These are phyloP conservation scores for Adenanthera pavonina DNA, from an alignment of 306 rosid genomes.

Conservation along the genomic window DNA sequence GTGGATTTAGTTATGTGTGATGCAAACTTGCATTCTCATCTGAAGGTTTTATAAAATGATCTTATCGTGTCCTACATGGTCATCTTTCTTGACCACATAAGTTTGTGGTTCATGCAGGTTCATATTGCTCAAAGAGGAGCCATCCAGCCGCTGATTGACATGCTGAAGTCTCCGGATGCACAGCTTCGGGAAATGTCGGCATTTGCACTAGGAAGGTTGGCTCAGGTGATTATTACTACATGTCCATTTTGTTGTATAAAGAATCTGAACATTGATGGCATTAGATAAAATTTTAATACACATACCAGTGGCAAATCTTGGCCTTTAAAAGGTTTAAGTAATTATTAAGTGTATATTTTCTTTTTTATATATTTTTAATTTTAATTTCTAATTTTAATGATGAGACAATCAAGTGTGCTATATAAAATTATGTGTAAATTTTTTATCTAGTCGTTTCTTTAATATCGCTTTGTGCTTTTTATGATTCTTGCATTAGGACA, in stretches of 20 bases:
- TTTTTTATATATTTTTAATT: neutral
- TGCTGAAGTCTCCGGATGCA: conserved; percentile 86
- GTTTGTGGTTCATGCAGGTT: conserved; percentile 45
- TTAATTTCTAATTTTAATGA: neutral
- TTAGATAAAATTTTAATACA: conserved; percentile 16
- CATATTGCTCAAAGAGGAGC: conserved; percentile 95
- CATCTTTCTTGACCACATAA: conserved; percentile 17
- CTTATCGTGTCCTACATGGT: neutral
- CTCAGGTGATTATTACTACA: conserved; percentile 67
- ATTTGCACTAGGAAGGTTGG: conserved; percentile 96
- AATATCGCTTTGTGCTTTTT: neutral
- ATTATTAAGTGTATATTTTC: neutral
- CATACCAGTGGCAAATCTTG: conserved; percentile 24
- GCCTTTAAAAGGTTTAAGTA: neutral
- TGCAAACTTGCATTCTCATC: conserved; percentile 9
- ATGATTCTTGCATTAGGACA: conserved; percentile 58
- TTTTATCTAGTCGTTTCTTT: neutral
- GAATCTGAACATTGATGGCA: conserved; percentile 25
- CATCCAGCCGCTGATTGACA: conserved; percentile 78
- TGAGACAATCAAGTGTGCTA: neutral
- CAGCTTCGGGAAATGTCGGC: conserved; percentile 89
- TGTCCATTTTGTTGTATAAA: neutral
- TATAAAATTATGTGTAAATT: neutral
- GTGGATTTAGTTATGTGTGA: conserved; percentile 36
- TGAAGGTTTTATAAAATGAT: neutral